Percentiles rank a stretch among this genome's conserved stretches.
These are phyloP conservation scores for Didymella lethalis DNA, from an alignment of 2,329 filamentous ascomycete genomes.

Conservation along the genomic window DNA sequence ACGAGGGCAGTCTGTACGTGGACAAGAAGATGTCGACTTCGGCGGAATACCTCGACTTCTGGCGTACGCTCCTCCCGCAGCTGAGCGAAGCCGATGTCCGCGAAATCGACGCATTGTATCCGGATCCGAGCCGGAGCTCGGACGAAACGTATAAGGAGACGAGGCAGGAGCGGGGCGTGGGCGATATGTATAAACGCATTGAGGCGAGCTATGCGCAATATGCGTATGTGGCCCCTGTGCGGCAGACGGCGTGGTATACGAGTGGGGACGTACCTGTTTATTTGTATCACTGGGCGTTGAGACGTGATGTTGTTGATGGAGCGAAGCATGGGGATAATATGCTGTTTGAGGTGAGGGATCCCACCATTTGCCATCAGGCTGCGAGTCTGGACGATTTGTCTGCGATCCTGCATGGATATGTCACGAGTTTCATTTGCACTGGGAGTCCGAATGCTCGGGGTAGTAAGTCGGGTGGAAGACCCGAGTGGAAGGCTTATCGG, in stretches of 20 bases:
- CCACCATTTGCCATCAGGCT: not conserved
- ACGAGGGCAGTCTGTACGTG: constrained; percentile 73
- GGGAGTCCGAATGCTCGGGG: not conserved
- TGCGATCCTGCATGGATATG: not conserved
- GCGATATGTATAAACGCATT: constrained; percentile 59
- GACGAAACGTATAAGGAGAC: not conserved
- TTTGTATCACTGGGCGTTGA: constrained; percentile 1
- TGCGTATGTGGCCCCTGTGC: constrained; percentile 69
- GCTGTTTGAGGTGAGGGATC: constrained; percentile 1
- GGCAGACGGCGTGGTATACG: constrained; percentile 63
- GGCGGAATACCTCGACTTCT: constrained; percentile 67
- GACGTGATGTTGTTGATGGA: not conserved
- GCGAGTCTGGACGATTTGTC: not conserved
- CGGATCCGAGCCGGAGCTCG: not conserved
- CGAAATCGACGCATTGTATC: not conserved
- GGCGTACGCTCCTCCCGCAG: constrained; percentile 67
- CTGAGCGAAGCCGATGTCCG: not conserved
- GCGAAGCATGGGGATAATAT: constrained; percentile 1
- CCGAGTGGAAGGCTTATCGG: not conserved
- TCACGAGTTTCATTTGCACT: not conserved
- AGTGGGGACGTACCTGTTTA: not conserved
- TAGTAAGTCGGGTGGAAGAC: not conserved
- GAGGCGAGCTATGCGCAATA: constrained; percentile 70
- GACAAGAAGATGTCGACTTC: constrained; percentile 58
- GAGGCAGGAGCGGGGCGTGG: not conserved